These are phyloP conservation scores for Senecio squalidus DNA, from an alignment of 140 eudicot genomes.

Conservation along the genomic window DNA sequence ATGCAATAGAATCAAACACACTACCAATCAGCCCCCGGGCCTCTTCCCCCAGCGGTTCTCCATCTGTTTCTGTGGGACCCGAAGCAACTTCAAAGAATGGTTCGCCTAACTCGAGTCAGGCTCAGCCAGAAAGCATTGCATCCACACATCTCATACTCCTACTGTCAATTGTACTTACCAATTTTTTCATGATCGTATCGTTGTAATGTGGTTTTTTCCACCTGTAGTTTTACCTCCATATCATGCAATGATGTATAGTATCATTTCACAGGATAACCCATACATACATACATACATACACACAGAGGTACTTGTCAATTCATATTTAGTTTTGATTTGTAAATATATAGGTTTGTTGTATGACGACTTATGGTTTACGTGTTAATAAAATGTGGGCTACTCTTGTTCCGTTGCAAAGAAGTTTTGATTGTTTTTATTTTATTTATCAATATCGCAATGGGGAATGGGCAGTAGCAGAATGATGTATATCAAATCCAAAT, in stretches of 20 bases:
- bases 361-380: constrained; percentile 2
- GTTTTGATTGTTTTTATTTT: too few species aligned
- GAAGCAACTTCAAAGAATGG: constrained; percentile 57
- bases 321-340: constrained; percentile 31
- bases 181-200: constrained; percentile 34
- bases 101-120: constrained; percentile 28
- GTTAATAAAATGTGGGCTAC: constrained; percentile 11
- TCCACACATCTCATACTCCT: constrained; percentile 21
- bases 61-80: constrained; percentile 49
- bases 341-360: constrained; percentile 24
- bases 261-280: constrained; percentile 14
- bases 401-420: background rate
- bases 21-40: constrained; percentile 46
- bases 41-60: constrained; percentile 37
- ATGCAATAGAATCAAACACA: constrained; percentile 38
- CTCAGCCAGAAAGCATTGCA: constrained; percentile 25
- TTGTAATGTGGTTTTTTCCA: constrained; percentile 12
- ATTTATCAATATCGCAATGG: too few species aligned
- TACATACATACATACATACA: constrained; percentile 10
- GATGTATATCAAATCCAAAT: too few species aligned
- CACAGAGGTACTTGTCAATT: constrained; percentile 13
- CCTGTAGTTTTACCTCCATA: constrained; percentile 10
- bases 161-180: constrained; percentile 33
- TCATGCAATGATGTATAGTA: constrained; percentile 15
- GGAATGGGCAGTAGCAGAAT: too few species aligned